phyloP scores from a whole-genome alignment of 2,329 filamentous ascomycete genomes.

The Aspergillus calidoustus region DNA sequence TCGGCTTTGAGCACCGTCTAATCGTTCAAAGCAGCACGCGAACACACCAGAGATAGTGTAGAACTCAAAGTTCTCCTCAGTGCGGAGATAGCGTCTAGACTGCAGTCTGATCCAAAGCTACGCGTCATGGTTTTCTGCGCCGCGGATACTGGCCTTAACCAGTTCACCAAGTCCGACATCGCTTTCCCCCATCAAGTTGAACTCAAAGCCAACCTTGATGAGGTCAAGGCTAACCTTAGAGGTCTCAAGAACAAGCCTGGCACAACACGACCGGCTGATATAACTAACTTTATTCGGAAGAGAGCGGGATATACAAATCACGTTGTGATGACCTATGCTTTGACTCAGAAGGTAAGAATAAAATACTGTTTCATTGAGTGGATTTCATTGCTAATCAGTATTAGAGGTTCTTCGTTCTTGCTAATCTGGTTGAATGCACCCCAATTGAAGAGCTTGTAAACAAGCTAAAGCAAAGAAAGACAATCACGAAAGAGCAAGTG shows the following conservation, averaged over 20 bases:
- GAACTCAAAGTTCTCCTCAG: constrained; percentile 64
- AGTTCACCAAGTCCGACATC: constrained; percentile 69
- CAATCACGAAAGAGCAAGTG: constrained; percentile 80
- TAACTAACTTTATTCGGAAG: constrained; percentile 75
- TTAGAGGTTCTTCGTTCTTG: constrained; percentile 72
- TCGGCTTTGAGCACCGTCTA: constrained; percentile 29
- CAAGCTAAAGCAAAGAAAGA: constrained; percentile 67
- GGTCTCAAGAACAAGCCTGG: constrained; percentile 96
- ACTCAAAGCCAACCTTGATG: constrained; percentile 83
- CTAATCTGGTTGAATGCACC: constrained; percentile 76
- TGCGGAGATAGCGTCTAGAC: constrained; percentile 57
- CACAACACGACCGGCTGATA: constrained; percentile 89
- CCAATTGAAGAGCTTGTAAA: constrained; percentile 73
- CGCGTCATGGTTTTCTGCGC: constrained; percentile 86
- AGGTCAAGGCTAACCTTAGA: constrained; percentile 90
- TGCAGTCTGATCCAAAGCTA: constrained; percentile 65
- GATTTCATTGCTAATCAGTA: background rate
- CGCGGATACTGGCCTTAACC: constrained; percentile 60
- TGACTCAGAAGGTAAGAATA: constrained; percentile 77
- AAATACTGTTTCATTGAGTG: background rate
- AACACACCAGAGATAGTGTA: constrained; percentile 62
- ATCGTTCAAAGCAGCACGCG: constrained; percentile 59
- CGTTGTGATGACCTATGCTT: constrained; percentile 85
- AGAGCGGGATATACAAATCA: constrained; percentile 72
- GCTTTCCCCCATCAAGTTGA: constrained; percentile 92